Conservation (phyloP, 768 basidiomycete species). For the Chalciporus pseudorubinellus region DNA sequence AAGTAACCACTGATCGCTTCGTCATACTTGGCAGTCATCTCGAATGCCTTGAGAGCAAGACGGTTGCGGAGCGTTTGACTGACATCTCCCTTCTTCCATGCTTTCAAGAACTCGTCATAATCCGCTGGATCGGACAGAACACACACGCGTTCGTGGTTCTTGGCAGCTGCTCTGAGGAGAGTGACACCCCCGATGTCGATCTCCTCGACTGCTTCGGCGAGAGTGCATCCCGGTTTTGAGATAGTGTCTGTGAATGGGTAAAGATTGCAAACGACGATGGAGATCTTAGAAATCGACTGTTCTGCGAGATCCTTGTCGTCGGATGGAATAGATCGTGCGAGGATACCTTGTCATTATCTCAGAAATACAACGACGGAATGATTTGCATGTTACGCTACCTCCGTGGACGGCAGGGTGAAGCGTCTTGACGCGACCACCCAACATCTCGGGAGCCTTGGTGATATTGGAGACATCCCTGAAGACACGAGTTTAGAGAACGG, state of each 20-base stretch:
- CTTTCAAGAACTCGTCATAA: conserved; percentile 76
- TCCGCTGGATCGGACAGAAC: conserved; percentile 88
- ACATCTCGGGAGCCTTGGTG: conserved; percentile 98
- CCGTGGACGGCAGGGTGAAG: conserved; percentile 98
- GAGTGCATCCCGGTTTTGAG: conserved; percentile 82
- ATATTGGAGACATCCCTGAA: conserved; percentile 93
- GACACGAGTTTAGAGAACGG: conserved; percentile 2
- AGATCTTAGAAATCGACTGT: conserved; percentile 88
- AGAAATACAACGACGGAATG: neutral
- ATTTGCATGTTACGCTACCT: conserved; percentile 45
- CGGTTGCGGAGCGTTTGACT: conserved; percentile 68
- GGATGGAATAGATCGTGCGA: conserved; percentile 87
- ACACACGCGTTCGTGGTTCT: conserved; percentile 93
- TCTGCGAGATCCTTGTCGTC: conserved; percentile 83
- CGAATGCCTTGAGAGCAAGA: conserved; percentile 94
- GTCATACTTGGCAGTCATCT: conserved; percentile 94
- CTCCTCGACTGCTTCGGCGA: conserved; percentile 93
- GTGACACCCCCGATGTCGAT: conserved; percentile 99
- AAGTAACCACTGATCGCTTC: conserved; percentile 96
- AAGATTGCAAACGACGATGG: conserved; percentile 97
- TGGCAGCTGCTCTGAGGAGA: conserved; percentile 94
- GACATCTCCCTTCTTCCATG: conserved; percentile 76
- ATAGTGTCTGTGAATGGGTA: conserved; percentile 96
- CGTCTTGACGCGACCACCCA: conserved; percentile 97
- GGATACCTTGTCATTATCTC: conserved; percentile 62